Conservation (phyloP, 768 basidiomycete genomes). For the Suillus weaverae region DNA sequence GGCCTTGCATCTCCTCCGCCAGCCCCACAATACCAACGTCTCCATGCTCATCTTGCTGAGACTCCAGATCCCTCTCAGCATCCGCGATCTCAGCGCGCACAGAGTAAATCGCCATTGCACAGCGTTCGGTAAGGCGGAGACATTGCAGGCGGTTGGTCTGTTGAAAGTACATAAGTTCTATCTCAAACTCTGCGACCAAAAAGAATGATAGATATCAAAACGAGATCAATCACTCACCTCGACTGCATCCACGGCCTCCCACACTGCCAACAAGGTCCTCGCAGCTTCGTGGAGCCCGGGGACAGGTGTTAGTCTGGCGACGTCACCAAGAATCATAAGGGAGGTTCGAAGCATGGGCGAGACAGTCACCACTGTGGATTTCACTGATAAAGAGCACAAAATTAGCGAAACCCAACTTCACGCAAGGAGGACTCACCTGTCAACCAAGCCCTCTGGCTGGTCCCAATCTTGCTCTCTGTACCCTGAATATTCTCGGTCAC, state of each 20-base stretch:
- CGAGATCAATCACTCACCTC: conserved; percentile 46
- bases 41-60: background rate
- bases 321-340: background rate
- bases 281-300: conserved; percentile 56
- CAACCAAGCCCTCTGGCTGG: background rate
- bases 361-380: background rate
- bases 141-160: conserved; percentile 71
- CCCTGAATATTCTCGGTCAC: too few relatives aligned
- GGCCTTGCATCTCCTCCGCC: conserved; percentile 46
- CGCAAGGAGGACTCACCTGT: background rate
- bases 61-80: conserved; percentile 39
- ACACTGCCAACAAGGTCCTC: conserved; percentile 54
- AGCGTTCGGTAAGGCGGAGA: conserved; percentile 70
- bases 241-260: conserved; percentile 60
- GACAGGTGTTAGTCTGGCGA: conserved; percentile 51
- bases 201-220: background rate
- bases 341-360: background rate
- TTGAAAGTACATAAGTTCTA: background rate
- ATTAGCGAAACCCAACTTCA: background rate
- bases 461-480: background rate
- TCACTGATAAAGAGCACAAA: background rate
- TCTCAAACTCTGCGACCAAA: background rate
- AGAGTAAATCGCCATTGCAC: conserved; percentile 65
- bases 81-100: conserved; percentile 61
- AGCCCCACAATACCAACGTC: conserved; percentile 31